phyloP scores from a whole-genome alignment of 2,329 filamentous ascomycete species.

The Scedosporium dehoogii region DNA sequence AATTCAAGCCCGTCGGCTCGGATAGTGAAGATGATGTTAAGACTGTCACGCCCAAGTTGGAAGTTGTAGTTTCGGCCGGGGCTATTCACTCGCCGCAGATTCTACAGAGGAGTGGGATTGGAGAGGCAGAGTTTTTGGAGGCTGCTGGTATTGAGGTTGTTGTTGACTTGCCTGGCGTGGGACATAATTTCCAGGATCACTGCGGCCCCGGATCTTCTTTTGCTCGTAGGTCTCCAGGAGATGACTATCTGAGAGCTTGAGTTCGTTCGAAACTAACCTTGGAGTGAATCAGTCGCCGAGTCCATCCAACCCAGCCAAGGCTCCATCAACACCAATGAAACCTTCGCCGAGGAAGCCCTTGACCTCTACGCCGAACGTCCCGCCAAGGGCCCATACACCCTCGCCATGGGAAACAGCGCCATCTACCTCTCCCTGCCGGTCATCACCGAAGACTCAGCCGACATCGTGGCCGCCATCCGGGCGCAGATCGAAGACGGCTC shows the following conservation, averaged over 20 bases:
- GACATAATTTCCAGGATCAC: conserved; percentile 47
- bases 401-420: conserved; percentile 21
- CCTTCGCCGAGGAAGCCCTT: conserved; percentile 15
- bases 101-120: conserved; percentile 39
- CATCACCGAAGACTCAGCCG: conserved; percentile 13
- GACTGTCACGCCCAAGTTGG: conserved; percentile 12
- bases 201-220: conserved; percentile 22
- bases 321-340: conserved; percentile 4
- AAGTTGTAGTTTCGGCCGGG: conserved; percentile 39
- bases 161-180: conserved; percentile 43
- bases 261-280: background rate
- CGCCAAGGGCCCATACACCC: conserved; percentile 25
- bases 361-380: conserved; percentile 20
- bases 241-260: background rate
- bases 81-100: conserved; percentile 40
- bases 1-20: conserved; percentile 6
- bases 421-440: conserved; percentile 19
- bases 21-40: background rate
- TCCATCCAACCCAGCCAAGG: background rate
- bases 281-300: background rate
- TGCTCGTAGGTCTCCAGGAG: conserved; percentile 8
- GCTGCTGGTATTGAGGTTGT: conserved; percentile 31
- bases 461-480: conserved; percentile 15
- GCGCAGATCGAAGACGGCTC: conserved; percentile 15
- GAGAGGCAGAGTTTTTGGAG: conserved; percentile 26